A percentile compares a stretch with the other conserved stretches of the same genome.
These are phyloP conservation scores for Podochytrium sp. DNA, from an alignment of 192 early-diverging fungal genomes.

Conservation along the genomic window DNA sequence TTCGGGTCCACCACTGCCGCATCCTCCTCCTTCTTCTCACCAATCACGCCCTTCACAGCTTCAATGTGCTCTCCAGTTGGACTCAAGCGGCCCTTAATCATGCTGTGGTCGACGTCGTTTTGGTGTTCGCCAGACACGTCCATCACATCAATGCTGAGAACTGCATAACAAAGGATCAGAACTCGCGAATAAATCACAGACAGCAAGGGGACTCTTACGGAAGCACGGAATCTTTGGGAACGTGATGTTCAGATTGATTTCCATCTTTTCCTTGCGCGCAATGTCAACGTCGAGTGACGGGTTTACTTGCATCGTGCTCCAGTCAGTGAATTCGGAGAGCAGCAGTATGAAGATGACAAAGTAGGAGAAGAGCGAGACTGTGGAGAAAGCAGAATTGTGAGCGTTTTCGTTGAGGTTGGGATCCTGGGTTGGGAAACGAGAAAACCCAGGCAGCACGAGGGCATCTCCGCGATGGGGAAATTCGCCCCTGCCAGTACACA, in stretches of 20 bases:
- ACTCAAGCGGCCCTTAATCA: slow-evolving; percentile 82
- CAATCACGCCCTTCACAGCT: slow-evolving; percentile 49
- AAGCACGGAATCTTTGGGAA: slow-evolving; percentile 92
- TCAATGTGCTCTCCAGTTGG: slow-evolving; percentile 67
- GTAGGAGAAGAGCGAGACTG: slow-evolving; percentile 80
- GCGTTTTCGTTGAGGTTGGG: neutral
- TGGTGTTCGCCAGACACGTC: slow-evolving; percentile 91
- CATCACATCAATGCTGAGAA: slow-evolving; percentile 93
- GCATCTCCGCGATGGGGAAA: no score
- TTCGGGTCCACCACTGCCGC: slow-evolving; percentile 33
- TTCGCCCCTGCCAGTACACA: no score
- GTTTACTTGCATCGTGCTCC: slow-evolving; percentile 64
- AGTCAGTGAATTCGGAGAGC: slow-evolving; percentile 83
- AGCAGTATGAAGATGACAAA: slow-evolving; percentile 77
- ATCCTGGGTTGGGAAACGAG: no score
- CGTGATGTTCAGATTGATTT: slow-evolving; percentile 87
- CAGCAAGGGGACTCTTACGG: slow-evolving; percentile 49
- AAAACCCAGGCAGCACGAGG: no score
- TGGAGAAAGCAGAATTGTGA: neutral
- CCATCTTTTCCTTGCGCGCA: slow-evolving; percentile 84
- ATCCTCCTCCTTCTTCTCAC: slow-evolving; percentile 16
- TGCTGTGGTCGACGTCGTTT: slow-evolving; percentile 72
- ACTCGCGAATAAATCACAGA: neutral
- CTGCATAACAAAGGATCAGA: slow-evolving; percentile 39
- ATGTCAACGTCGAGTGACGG: slow-evolving; percentile 84